Conservation (phyloP, 352 stramenopile species). For the Pythium phragmiticola region DNA sequence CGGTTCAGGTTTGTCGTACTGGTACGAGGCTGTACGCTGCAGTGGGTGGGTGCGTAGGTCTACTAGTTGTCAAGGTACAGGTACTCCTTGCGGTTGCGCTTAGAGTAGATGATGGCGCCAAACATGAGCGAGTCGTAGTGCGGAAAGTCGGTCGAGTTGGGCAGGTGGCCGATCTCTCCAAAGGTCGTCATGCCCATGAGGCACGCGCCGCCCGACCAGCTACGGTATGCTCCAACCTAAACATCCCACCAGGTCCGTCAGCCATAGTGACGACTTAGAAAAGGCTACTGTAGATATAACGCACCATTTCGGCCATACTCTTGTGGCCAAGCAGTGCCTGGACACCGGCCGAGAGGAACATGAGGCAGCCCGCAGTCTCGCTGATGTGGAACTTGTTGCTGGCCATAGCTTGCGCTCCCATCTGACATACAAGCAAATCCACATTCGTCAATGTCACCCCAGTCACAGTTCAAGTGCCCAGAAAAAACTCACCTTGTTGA, state of each 20-base stretch:
- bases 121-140: constrained; percentile 92
- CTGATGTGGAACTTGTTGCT: constrained; percentile 82
- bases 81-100: constrained; percentile 78
- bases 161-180: constrained; percentile 82
- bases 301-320: constrained; percentile 87
- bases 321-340: constrained; percentile 84
- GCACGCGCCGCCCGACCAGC: constrained; percentile 78
- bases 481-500: constrained; percentile 61
- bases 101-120: constrained; percentile 84
- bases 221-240: constrained; percentile 81
- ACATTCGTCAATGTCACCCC: too few species aligned
- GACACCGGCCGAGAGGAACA: constrained; percentile 86
- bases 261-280: not conserved
- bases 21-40: constrained; percentile 1
- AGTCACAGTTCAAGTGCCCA: not conserved
- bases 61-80: constrained; percentile 40
- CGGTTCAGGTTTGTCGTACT: constrained; percentile 1
- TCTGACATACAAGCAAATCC: constrained; percentile 31
- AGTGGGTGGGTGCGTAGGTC: not conserved
- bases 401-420: constrained; percentile 69
- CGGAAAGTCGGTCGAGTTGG: constrained; percentile 75
- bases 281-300: not conserved
- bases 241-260: not conserved
- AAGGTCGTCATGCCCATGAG: constrained; percentile 89
- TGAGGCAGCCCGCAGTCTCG: constrained; percentile 81